Conservation (phyloP, 1,139 yeast species). For the Nakaseomyces kungkrabaensis region DNA sequence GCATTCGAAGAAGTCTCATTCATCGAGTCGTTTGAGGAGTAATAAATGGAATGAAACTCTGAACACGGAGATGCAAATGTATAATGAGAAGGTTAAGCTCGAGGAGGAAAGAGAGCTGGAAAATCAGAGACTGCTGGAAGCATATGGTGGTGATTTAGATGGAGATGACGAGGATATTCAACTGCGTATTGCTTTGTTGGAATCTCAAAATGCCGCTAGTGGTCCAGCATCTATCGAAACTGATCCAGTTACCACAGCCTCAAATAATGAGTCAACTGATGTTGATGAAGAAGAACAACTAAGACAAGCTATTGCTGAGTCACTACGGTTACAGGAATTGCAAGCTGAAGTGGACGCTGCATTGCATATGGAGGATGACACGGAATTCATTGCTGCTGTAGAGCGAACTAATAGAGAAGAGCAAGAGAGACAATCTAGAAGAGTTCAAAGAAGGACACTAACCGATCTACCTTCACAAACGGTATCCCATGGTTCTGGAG, state of each 20-base stretch:
- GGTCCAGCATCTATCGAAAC: slow-evolving; percentile 10
- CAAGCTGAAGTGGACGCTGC: slow-evolving; percentile 22
- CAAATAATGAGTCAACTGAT: slow-evolving; percentile 2
- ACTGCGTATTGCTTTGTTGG: slow-evolving; percentile 35
- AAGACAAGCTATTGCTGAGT: slow-evolving; percentile 20
- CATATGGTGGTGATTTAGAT: slow-evolving; percentile 29
- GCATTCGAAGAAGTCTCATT: background rate
- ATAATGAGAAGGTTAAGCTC: slow-evolving; percentile 26
- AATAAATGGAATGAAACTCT: slow-evolving; percentile 26
- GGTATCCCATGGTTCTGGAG: background rate
- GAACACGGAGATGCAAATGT: slow-evolving; percentile 22
- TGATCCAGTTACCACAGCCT: slow-evolving; percentile 5
- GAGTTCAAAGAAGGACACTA: slow-evolving; percentile 5
- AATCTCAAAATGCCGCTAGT: slow-evolving; percentile 18
- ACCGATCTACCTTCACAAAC: background rate
- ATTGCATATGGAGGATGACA: slow-evolving; percentile 27
- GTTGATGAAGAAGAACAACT: slow-evolving; percentile 17
- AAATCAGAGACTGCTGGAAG: slow-evolving; percentile 15
- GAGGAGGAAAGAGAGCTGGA: slow-evolving; percentile 17
- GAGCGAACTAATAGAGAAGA: slow-evolving; percentile 19
- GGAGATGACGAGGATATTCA: slow-evolving; percentile 36
- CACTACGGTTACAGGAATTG: slow-evolving; percentile 37
- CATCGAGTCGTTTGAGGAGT: slow-evolving; percentile 10
- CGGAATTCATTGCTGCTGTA: slow-evolving; percentile 30
- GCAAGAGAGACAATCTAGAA: slow-evolving; percentile 1